These are phyloP conservation scores for Boechera retrofracta DNA, from an alignment of 345 rosid species.

Conservation along the genomic window DNA sequence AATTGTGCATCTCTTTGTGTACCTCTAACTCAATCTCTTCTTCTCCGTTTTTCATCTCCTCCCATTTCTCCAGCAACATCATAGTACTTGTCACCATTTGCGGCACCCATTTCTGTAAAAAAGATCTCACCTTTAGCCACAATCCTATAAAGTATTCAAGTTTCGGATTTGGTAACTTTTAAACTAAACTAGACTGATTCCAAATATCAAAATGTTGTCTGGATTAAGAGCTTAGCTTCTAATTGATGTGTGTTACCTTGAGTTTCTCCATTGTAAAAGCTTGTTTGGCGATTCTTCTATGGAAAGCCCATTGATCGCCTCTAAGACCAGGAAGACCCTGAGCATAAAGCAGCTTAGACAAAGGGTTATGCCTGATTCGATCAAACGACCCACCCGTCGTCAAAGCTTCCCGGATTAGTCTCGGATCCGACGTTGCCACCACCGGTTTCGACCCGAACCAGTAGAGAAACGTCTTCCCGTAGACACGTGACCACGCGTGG, in stretches of 20 bases:
- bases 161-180: neutral
- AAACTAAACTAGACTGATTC: neutral
- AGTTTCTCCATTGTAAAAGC: conserved; percentile 71
- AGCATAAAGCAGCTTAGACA: conserved; percentile 62
- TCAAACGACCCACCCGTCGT: conserved; percentile 52
- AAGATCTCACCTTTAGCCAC: conserved; percentile 10
- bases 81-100: conserved; percentile 60
- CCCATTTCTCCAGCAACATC: conserved; percentile 70
- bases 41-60: conserved; percentile 57
- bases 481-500: conserved; percentile 57
- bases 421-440: conserved; percentile 66
- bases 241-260: conserved; percentile 53
- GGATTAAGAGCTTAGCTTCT: neutral
- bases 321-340: conserved; percentile 71
- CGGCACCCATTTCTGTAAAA: conserved; percentile 56
- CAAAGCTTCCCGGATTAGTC: conserved; percentile 62
- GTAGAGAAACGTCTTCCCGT: conserved; percentile 69
- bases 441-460: conserved; percentile 83
- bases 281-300: conserved; percentile 65
- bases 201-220: neutral
- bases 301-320: conserved; percentile 72
- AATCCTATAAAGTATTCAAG: conserved; percentile 2
- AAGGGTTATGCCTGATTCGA: conserved; percentile 55
- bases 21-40: conserved; percentile 74
- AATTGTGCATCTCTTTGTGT: conserved; percentile 59